Percentiles rank a stretch among this genome's conserved stretches.
Conservation (phyloP, 2,329 filamentous ascomycete genomes). For the Xylariaceae sp. region DNA sequence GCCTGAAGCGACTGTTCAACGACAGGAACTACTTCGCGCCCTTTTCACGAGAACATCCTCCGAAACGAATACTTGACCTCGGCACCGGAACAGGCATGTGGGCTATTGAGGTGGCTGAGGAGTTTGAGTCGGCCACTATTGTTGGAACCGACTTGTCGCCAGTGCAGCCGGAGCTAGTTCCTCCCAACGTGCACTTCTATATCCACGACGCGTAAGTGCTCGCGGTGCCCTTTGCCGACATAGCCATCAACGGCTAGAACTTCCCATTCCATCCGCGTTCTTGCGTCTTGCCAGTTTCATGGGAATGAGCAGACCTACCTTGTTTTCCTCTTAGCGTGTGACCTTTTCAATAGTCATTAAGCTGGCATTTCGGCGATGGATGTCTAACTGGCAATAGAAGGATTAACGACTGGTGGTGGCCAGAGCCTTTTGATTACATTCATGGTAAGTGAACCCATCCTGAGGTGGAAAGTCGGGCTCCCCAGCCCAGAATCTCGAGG, state of each 20-base stretch:
- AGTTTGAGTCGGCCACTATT: constrained; percentile 51
- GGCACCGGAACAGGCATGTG: constrained; percentile 46
- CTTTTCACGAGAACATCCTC: constrained; percentile 27
- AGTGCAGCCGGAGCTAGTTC: constrained; percentile 58
- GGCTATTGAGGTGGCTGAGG: constrained; percentile 60
- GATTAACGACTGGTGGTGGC: constrained; percentile 42
- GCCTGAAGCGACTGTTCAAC: constrained; percentile 28
- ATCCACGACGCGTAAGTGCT: constrained; percentile 53
- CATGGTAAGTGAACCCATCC: constrained; percentile 25
- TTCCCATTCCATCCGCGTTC: background rate
- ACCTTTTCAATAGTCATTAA: background rate
- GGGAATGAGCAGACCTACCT: background rate
- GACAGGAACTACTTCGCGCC: constrained; percentile 37
- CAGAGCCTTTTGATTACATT: constrained; percentile 48
- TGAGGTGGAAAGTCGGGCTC: background rate
- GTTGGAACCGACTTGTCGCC: constrained; percentile 61
- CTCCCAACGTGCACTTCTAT: constrained; percentile 66
- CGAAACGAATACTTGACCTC: constrained; percentile 30
- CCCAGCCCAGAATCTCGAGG: no score
- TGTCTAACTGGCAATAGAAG: constrained; percentile 18
- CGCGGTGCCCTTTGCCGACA: no score
- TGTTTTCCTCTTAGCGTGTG: background rate
- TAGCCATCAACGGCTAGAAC: no score
- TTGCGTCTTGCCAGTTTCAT: background rate
- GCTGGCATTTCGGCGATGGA: background rate